These are phyloP conservation scores for Pelargonium fulgidum DNA, from an alignment of 441 rosid species.

Conservation along the genomic window DNA sequence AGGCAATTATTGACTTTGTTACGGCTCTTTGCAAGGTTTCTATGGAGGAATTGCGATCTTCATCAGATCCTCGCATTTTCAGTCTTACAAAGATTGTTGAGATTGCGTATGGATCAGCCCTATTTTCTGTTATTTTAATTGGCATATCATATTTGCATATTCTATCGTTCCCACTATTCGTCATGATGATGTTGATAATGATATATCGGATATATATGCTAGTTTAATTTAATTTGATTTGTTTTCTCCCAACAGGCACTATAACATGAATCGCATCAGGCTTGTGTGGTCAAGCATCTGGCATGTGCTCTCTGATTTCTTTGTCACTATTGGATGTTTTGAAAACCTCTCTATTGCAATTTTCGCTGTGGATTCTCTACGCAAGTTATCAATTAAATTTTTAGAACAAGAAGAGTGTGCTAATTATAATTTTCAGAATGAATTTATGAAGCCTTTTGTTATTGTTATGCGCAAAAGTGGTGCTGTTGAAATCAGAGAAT, in stretches of 20 bases:
- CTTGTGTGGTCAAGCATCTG: slow-evolving; percentile 99
- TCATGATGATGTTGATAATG: too few species aligned
- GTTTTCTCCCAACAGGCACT: slow-evolving; percentile 62
- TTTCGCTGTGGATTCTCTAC: slow-evolving; percentile 97
- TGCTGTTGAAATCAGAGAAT: slow-evolving; percentile 96
- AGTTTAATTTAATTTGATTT: slow-evolving; percentile 17
- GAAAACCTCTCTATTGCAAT: slow-evolving; percentile 99
- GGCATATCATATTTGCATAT: neutral
- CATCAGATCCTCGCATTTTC: slow-evolving; percentile 96
- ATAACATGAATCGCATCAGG: slow-evolving; percentile 99
- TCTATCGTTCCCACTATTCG: neutral
- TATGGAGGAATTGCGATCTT: slow-evolving; percentile 87
- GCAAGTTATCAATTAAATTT: slow-evolving; percentile 96
- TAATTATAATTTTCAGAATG: slow-evolving; percentile 97
- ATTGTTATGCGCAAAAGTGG: slow-evolving; percentile 97
- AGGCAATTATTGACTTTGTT: slow-evolving; percentile 94
- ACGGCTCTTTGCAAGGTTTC: slow-evolving; percentile 99
- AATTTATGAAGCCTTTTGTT: slow-evolving; percentile 98
- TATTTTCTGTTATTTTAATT: slow-evolving; percentile 19
- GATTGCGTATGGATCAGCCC: slow-evolving; percentile 76
- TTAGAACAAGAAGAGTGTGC: slow-evolving; percentile 95
- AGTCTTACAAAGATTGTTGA: slow-evolving; percentile 99
- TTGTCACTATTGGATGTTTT: slow-evolving; percentile 93
- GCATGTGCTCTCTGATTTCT: slow-evolving; percentile 96
- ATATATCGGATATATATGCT: too few species aligned